Percentiles rank a stretch among this genome's conserved stretches.
These are phyloP conservation scores for Leccinum variabile DNA, from an alignment of 1,284 basidiomycete species.

Conservation along the genomic window DNA sequence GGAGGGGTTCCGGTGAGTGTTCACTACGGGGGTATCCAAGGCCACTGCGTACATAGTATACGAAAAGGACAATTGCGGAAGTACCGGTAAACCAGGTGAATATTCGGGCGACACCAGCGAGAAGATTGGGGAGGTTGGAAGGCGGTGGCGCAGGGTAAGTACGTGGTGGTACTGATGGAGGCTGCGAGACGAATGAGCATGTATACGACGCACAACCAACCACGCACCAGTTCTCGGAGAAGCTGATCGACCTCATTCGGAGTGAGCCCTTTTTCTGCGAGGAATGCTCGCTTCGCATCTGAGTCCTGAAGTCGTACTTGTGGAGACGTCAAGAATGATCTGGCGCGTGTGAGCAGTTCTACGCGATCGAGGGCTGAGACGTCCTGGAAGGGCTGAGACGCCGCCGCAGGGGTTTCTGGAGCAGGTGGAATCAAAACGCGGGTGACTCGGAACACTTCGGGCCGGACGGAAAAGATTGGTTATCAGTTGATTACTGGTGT, in stretches of 20 bases:
- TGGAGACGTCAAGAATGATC: constrained; percentile 63
- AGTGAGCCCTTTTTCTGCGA: constrained; percentile 70
- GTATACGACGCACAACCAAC: not conserved
- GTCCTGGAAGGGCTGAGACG: constrained; percentile 6
- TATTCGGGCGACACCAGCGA: constrained; percentile 59
- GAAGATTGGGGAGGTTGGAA: constrained; percentile 64
- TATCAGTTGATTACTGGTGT: constrained; percentile 1
- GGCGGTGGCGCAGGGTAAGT: constrained; percentile 72
- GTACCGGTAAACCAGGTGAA: constrained; percentile 69
- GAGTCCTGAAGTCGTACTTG: constrained; percentile 60
- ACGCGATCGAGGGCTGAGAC: constrained; percentile 23
- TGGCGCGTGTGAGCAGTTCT: constrained; percentile 59
- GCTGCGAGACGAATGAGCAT: constrained; percentile 37
- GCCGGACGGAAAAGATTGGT: not conserved
- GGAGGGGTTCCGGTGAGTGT: constrained; percentile 11
- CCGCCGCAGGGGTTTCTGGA: not conserved
- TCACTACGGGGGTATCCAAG: not conserved
- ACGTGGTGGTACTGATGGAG: constrained; percentile 59
- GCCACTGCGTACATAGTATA: constrained; percentile 57
- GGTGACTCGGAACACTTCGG: too few species aligned
- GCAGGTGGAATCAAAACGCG: not conserved
- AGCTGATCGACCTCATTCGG: constrained; percentile 60
- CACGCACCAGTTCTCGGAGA: constrained; percentile 52
- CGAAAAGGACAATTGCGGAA: constrained; percentile 53
- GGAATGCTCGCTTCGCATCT: constrained; percentile 59